phyloP scores from a whole-genome alignment of 2,329 filamentous ascomycete species.

The Colletotrichum liaoningense region DNA sequence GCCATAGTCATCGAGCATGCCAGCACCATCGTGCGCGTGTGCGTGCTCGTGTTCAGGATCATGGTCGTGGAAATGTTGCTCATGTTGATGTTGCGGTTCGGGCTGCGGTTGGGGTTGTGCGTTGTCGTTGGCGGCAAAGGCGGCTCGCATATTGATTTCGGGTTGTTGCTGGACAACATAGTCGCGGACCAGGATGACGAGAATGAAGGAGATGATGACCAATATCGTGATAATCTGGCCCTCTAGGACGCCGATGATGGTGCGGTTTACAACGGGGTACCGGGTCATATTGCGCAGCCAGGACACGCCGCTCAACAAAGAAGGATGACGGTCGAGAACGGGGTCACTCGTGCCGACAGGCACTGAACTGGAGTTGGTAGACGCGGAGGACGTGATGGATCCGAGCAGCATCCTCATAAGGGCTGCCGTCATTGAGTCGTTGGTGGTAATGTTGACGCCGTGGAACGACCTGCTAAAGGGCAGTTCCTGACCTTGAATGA shows the following conservation, averaged over 20 bases:
- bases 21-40: not conserved
- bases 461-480: conserved; percentile 42
- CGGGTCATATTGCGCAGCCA: conserved; percentile 73
- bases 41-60: conserved; percentile 32
- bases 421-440: conserved; percentile 47
- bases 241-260: conserved; percentile 86
- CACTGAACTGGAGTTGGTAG: conserved; percentile 15
- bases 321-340: conserved; percentile 43
- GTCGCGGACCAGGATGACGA: conserved; percentile 96
- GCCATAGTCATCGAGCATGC: not conserved
- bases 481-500: conserved; percentile 41
- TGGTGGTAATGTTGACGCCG: conserved; percentile 46
- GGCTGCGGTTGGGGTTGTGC: conserved; percentile 10
- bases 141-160: conserved; percentile 83
- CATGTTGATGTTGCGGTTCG: conserved; percentile 7
- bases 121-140: conserved; percentile 51
- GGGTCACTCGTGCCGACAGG: conserved; percentile 31
- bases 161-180: conserved; percentile 99
- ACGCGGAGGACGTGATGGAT: conserved; percentile 39
- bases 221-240: conserved; percentile 93
- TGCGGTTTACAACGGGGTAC: conserved; percentile 78
- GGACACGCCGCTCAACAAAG: conserved; percentile 67
- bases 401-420: conserved; percentile 45
- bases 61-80: conserved; percentile 8
- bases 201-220: conserved; percentile 92